Percentiles rank a stretch among this genome's conserved stretches.
These are phyloP conservation scores for Phytophthora gonapodyides DNA, from an alignment of 352 stramenopile species.

Conservation along the genomic window DNA sequence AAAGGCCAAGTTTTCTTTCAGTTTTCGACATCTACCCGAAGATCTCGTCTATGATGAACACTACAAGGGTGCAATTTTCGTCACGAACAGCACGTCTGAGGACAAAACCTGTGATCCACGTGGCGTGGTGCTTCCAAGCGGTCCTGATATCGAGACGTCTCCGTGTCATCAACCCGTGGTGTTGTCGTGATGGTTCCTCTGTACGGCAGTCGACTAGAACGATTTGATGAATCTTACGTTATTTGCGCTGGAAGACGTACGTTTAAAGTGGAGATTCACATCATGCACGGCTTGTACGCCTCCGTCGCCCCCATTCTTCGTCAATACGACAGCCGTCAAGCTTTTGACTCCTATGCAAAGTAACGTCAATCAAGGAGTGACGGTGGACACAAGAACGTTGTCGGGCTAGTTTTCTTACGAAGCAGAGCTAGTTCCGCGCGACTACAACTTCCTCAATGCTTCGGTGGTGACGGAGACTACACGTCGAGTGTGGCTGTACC, in stretches of 20 bases:
- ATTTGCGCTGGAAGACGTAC: constrained; percentile 95
- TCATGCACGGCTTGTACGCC: constrained; percentile 94
- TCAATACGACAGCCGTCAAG: constrained; percentile 89
- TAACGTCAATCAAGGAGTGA: constrained; percentile 73
- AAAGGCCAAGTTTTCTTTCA: constrained; percentile 94
- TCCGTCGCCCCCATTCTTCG: constrained; percentile 89
- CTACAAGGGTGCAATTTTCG: constrained; percentile 95
- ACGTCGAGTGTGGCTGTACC: constrained; percentile 92
- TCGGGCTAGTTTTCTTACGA: constrained; percentile 88
- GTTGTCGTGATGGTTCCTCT: constrained; percentile 92
- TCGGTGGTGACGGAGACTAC: constrained; percentile 55
- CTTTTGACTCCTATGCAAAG: constrained; percentile 78
- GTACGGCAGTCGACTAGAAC: constrained; percentile 92
- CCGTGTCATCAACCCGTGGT: constrained; percentile 92
- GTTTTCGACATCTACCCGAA: constrained; percentile 92
- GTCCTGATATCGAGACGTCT: constrained; percentile 81
- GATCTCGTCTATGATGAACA: constrained; percentile 95
- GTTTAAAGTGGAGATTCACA: constrained; percentile 95
- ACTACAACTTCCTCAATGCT: constrained; percentile 94
- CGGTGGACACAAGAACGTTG: constrained; percentile 68
- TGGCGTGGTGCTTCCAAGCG: constrained; percentile 55
- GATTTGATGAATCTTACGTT: constrained; percentile 94
- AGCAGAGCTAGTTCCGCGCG: constrained; percentile 63
- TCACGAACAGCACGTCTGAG: constrained; percentile 92
- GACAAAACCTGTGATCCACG: constrained; percentile 82